A percentile compares a stretch with the other conserved stretches of the same genome.
Evolutionary conservation across 495 filamentous ascomycete genomes (phyloP).

Genomic region (Acidomyces sp.): DNA sequence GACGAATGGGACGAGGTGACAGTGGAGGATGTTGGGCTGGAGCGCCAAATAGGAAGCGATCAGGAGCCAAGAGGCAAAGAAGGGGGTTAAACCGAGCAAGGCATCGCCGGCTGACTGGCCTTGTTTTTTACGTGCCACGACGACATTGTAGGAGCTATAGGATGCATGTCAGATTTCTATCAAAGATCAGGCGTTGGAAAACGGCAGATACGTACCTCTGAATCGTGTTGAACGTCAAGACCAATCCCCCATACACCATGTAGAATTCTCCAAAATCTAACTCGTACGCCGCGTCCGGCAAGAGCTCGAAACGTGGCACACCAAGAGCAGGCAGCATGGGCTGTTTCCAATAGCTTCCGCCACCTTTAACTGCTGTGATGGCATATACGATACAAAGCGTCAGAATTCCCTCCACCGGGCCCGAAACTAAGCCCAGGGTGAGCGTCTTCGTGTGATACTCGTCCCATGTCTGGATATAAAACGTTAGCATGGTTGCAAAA

Average conservation of each 20-base stretch:
- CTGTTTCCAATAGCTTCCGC: conserved; percentile 84
- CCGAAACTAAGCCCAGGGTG: conserved; percentile 82
- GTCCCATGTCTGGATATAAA: conserved; percentile 98
- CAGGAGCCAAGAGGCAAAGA: conserved; percentile 60
- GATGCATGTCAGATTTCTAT: too few species aligned
- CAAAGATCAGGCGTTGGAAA: too few species aligned
- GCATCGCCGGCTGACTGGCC: conserved; percentile 57
- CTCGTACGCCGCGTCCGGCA: conserved; percentile 58
- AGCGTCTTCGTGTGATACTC: conserved; percentile 96
- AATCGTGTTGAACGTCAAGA: conserved; percentile 73
- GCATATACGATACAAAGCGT: conserved; percentile 71
- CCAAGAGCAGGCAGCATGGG: conserved; percentile 62
- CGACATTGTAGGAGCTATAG: conserved; percentile 70
- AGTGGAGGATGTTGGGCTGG: conserved; percentile 65
- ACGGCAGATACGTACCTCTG: conserved; percentile 34
- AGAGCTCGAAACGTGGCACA: conserved; percentile 42
- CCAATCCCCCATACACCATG: conserved; percentile 72
- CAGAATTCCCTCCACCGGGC: conserved; percentile 88
- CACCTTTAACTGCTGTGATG: conserved; percentile 72
- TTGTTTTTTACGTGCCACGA: conserved; percentile 59
- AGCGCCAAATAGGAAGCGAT: conserved; percentile 67
- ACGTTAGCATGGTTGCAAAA: conserved; percentile 75
- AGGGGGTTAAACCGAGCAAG: conserved; percentile 67
- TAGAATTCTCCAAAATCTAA: conserved; percentile 84
- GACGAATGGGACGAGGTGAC: conserved; percentile 75